A percentile compares a stretch with the other conserved stretches of the same genome.
phyloP scores from a whole-genome alignment of 2,329 filamentous ascomycete species.

The Fusarium veterinarium region DNA sequence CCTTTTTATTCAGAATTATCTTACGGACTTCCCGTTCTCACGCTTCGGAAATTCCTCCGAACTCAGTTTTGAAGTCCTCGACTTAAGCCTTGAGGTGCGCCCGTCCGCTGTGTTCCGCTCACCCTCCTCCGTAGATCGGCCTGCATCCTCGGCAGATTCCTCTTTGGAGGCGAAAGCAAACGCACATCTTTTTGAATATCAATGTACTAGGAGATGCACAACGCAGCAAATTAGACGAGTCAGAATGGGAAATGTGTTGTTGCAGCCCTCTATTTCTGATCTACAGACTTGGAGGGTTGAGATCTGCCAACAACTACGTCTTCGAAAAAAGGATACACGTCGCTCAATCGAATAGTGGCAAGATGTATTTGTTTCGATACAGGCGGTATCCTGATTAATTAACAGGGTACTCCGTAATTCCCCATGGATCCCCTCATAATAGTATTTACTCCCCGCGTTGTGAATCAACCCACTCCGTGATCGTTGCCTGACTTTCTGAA shows the following conservation, averaged over 20 bases:
- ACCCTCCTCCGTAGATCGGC: conserved; percentile 34
- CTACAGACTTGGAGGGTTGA: conserved; percentile 29
- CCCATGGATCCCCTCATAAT: conserved; percentile 18
- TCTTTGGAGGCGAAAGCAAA: conserved; percentile 28
- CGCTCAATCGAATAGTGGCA: conserved; percentile 8
- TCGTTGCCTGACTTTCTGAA: conserved; percentile 37
- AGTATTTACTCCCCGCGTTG: conserved; percentile 9
- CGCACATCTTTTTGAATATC: conserved; percentile 25
- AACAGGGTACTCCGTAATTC: conserved; percentile 15
- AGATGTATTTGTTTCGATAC: conserved; percentile 5
- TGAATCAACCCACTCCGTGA: conserved; percentile 28
- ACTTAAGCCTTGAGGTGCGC: conserved; percentile 4
- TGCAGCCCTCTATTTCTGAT: conserved; percentile 34
- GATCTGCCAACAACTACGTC: conserved; percentile 33
- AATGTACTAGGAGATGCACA: conserved; percentile 7
- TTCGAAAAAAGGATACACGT: background rate
- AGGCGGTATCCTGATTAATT: background rate
- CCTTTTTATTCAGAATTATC: conserved; percentile 11
- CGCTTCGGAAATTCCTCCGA: conserved; percentile 31
- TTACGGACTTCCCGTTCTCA: conserved; percentile 10
- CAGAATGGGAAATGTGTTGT: conserved; percentile 10
- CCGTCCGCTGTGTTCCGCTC: conserved; percentile 16
- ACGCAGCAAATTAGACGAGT: conserved; percentile 5
- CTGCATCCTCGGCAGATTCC: conserved; percentile 34
- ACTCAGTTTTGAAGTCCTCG: conserved; percentile 10